Evolutionary conservation across 192 early-diverging fungal species (phyloP), one percentile per base, ranked within the genome.

Genomic region (Coemansia sp.): DNA sequence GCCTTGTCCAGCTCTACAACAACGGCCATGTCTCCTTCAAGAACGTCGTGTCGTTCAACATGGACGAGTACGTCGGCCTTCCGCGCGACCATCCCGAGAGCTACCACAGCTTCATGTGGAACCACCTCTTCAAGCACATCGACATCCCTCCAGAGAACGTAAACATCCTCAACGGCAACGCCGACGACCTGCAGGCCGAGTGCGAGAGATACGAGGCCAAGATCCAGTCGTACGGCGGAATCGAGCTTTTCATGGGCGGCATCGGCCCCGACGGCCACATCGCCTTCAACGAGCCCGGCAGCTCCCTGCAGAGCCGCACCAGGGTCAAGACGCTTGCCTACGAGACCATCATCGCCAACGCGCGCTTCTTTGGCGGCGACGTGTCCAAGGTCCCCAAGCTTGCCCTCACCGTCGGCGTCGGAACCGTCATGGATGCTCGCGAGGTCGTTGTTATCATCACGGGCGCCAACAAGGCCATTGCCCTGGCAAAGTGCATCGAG

Each of bases 51-150:
- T 89, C 89, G n/a, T 93, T 93, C 81, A 93, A 93, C 75, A 93
- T 93, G 91, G 91, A 93, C 68, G 90, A 93, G 75, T 92, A 92
- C 68, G 90, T 91, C 48, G 87, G 89, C 55, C 72, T 93, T 48
- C 89, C 90, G 32, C 85, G 87, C 78, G 86, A 92, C 53, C 92
- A 94, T 68, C 90, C 91, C 16, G 90, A 94, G 79, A 89, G 87
- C 50, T 94, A 94, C 78, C 92, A 91, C 80, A 86, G 89, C 27
- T 94, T 94, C 69, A 94, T 94, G 92, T 94, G 91, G 91, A 88
- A 88, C 68, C 85, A 92, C 61, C 81, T 94, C 36, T 92, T 94
- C 84, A 90, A 91, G 80, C 89, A 92, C 69, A 85, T 94, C 56
- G 88, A 94, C 60, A 92, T 92, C 62, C 71, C 81, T 36, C 85